Conservation (phyloP, 1,139 yeast genomes). For the Zhuliangozyma parablackwelliae region DNA sequence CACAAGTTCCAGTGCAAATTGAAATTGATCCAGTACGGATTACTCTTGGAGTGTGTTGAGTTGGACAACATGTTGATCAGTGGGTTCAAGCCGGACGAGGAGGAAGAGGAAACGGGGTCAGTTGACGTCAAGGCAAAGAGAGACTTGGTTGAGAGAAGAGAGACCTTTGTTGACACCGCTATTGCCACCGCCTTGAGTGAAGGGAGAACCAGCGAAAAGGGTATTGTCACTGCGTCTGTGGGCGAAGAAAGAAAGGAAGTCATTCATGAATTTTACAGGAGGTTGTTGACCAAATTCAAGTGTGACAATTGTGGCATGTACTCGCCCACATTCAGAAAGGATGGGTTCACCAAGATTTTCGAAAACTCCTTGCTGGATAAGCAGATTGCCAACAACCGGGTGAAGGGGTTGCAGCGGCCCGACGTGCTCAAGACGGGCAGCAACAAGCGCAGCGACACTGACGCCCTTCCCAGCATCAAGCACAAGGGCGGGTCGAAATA, state of each 20-base stretch:
- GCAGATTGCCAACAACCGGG: conserved; percentile 74
- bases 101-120: conserved; percentile 22
- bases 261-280: conserved; percentile 72
- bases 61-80: conserved; percentile 57
- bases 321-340: conserved; percentile 91
- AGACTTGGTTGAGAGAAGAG: conserved; percentile 57
- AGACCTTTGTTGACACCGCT: conserved; percentile 62
- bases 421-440: conserved; percentile 50
- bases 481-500: conserved; percentile 76
- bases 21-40: conserved; percentile 80
- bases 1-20: conserved; percentile 79
- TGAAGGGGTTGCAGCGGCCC: conserved; percentile 72
- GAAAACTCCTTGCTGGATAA: conserved; percentile 82
- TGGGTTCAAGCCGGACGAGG: conserved; percentile 31
- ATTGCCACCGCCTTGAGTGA: conserved; percentile 74
- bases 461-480: conserved; percentile 39
- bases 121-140: conserved; percentile 37
- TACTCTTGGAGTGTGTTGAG: conserved; percentile 71
- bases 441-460: conserved; percentile 12
- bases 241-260: conserved; percentile 79
- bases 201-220: conserved; percentile 64
- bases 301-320: conserved; percentile 97
- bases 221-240: conserved; percentile 78
- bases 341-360: conserved; percentile 88
- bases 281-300: conserved; percentile 68